phyloP scores from a whole-genome alignment of 192 early-diverging fungal genomes.

The Coemansia sp. region DNA sequence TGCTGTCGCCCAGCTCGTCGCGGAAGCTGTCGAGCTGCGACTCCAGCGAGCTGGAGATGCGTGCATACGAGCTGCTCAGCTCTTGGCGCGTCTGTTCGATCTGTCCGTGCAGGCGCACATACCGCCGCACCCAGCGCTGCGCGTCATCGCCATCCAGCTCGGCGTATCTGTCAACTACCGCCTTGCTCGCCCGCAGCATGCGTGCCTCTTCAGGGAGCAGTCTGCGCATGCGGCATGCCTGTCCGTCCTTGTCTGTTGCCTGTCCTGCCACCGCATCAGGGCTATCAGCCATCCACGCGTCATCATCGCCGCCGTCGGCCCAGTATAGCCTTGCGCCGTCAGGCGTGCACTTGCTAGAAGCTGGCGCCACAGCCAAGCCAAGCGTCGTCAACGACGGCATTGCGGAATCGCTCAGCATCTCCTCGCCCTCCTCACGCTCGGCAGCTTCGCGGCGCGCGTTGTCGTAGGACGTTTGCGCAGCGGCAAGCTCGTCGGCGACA shows the following conservation, averaged over 20 bases:
- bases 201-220: conserved; percentile 39
- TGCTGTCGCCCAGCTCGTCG: conserved; percentile 22
- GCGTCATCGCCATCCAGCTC: conserved; percentile 29
- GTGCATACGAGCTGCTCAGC: conserved; percentile 17
- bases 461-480: conserved; percentile 10
- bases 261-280: conserved; percentile 27
- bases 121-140: conserved; percentile 35
- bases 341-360: conserved; percentile 21
- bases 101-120: conserved; percentile 26
- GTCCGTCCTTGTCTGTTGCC: conserved; percentile 7
- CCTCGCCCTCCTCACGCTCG: conserved; percentile 53
- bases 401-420: conserved; percentile 19
- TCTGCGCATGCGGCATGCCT: conserved; percentile 25
- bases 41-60: conserved; percentile 13
- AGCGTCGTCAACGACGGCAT: conserved; percentile 8
- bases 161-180: conserved; percentile 21
- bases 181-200: conserved; percentile 30
- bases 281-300: conserved; percentile 41
- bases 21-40: conserved; percentile 22
- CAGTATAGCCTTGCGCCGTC: conserved; percentile 40
- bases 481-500: conserved; percentile 25
- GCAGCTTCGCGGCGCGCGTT: background rate
- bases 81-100: conserved; percentile 19
- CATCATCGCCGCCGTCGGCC: conserved; percentile 12
- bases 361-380: conserved; percentile 16